A percentile compares a stretch with the other conserved stretches of the same genome.
Conservation (phyloP, 129 eudicot species). For the Chrysanthemum lavandulifolium region DNA sequence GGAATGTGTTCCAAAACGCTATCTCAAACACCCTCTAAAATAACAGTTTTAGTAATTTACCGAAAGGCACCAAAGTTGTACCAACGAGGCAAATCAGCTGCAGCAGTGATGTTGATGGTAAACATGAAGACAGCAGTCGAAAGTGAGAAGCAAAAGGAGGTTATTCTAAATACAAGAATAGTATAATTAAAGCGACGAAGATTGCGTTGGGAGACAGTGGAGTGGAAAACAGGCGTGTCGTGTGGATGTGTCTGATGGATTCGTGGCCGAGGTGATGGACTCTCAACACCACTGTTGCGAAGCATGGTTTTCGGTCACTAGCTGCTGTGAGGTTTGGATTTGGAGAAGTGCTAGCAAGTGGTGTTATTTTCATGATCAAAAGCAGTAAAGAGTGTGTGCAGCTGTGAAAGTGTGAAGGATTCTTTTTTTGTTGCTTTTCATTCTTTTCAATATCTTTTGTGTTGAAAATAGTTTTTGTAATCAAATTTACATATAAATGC, state of each 20-base stretch:
- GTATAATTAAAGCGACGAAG: constrained; percentile 59
- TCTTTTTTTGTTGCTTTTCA: too few relatives aligned
- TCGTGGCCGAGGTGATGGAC: constrained; percentile 45
- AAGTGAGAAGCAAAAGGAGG: constrained; percentile 60
- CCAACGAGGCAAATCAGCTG: constrained; percentile 43
- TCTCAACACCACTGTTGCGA: constrained; percentile 47
- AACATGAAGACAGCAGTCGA: constrained; percentile 66
- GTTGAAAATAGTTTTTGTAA: too few relatives aligned
- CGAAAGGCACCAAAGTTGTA: constrained; percentile 60
- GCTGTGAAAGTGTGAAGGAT: too few relatives aligned
- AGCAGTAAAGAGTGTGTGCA: too few relatives aligned
- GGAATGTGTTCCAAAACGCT: too few relatives aligned
- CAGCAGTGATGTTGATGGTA: constrained; percentile 35
- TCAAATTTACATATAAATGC: too few relatives aligned
- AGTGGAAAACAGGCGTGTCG: constrained; percentile 52
- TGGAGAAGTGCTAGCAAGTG: too few relatives aligned
- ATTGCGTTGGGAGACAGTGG: constrained; percentile 57
- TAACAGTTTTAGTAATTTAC: constrained; percentile 17
- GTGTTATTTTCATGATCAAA: too few relatives aligned
- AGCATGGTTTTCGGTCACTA: not conserved
- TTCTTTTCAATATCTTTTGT: too few relatives aligned
- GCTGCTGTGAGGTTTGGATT: too few relatives aligned
- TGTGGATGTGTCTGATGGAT: constrained; percentile 39
- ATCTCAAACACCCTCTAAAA: not conserved
- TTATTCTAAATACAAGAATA: constrained; percentile 48